Percentiles rank a stretch among this genome's conserved stretches.
These are phyloP conservation scores for Diplocarpon rosae DNA, from an alignment of 2,329 filamentous ascomycete genomes.

Conservation along the genomic window DNA sequence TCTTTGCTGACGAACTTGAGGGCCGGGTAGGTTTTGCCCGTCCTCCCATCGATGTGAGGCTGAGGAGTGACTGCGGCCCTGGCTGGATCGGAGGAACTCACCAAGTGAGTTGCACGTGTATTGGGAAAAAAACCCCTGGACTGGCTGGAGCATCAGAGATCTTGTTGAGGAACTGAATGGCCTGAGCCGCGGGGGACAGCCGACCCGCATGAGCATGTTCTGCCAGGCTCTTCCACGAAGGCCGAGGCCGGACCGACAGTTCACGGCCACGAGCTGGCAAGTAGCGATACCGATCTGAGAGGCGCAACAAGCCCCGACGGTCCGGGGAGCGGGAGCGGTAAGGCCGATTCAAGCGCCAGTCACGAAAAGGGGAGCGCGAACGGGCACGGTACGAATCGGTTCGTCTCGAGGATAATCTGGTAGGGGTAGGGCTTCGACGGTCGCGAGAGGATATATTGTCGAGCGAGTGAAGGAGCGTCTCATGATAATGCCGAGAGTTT, in stretches of 20 bases:
- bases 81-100: background rate
- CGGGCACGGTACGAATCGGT: background rate
- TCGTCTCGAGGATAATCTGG: background rate
- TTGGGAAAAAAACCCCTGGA: background rate
- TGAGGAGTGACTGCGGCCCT: background rate
- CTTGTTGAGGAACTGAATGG: too few species aligned
- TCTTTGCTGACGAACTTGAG: background rate
- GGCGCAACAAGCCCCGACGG: too few species aligned
- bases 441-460: background rate
- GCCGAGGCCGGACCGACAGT: too few species aligned
- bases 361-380: background rate
- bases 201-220: too few species aligned
- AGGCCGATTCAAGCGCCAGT: background rate
- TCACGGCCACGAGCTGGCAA: too few species aligned
- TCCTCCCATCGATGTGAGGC: background rate
- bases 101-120: background rate
- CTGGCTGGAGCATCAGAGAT: too few species aligned
- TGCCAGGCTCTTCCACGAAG: too few species aligned
- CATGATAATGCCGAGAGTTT: background rate
- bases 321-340: too few species aligned
- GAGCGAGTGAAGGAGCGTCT: background rate
- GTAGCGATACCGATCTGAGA: too few species aligned
- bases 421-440: background rate
- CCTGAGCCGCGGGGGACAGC: too few species aligned
- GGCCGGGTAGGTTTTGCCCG: background rate